Evolutionary conservation across 257 asterid genomes (phyloP).

Genomic region (Salvia hispanica): DNA sequence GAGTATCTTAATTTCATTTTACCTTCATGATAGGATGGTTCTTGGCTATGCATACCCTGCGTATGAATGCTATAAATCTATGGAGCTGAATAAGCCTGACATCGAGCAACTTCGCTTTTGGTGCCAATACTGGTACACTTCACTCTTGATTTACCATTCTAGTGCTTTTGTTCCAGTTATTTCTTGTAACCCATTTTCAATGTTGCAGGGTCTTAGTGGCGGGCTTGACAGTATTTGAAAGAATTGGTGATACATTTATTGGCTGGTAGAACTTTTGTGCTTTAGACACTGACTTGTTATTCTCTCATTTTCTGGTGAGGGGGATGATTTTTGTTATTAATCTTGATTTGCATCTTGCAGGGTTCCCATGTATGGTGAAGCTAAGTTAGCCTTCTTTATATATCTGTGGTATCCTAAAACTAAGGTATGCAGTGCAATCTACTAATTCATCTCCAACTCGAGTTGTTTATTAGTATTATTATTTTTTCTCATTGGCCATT

Average conservation of each 20-base stretch:
- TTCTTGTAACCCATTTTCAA: slow-evolving; percentile 20
- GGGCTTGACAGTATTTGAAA: slow-evolving; percentile 71
- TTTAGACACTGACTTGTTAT: neutral
- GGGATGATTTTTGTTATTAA: slow-evolving; percentile 10
- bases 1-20: slow-evolving; percentile 16
- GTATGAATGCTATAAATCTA: slow-evolving; percentile 80
- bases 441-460: slow-evolving; percentile 9
- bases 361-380: slow-evolving; percentile 98
- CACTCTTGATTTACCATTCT: neutral
- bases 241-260: slow-evolving; percentile 75
- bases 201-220: slow-evolving; percentile 82
- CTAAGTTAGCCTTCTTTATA: slow-evolving; percentile 87
- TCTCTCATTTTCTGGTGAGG: too few species aligned
- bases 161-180: slow-evolving; percentile 25
- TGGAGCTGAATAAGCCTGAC: slow-evolving; percentile 85
- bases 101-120: slow-evolving; percentile 89
- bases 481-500: slow-evolving; percentile 15
- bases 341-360: slow-evolving; percentile 43
- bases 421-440: slow-evolving; percentile 53
- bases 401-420: slow-evolving; percentile 94
- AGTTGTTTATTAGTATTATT: neutral
- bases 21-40: slow-evolving; percentile 53
- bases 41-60: slow-evolving; percentile 95
- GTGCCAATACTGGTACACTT: slow-evolving; percentile 89
- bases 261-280: slow-evolving; percentile 62